Base-by-base conservation (phyloP, 176 grass and related monocot species). In the Hsuehochloa calcarea region DNA sequence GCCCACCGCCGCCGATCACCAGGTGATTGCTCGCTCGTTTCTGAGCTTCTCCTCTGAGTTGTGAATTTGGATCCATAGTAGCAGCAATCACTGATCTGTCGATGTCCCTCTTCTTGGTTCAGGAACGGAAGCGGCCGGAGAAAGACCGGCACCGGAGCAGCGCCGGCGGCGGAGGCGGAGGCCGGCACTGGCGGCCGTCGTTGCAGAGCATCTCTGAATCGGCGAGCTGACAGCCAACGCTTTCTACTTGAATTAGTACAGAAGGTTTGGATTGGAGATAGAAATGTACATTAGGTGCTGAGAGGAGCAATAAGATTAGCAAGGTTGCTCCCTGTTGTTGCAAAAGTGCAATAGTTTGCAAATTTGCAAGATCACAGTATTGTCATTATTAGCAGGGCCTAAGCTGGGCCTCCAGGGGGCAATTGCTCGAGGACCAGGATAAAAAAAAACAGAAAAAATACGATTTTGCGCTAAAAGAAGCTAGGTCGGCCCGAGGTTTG, bases 131-230 rank as follows among this genome's bases (percentile, higher is more conserved):
- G 85, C 59, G 60, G 19, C n/a, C 54, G 79, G 88, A 83, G 67
- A 79, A 83, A 46, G 80, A 79, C 50, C 67, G 74, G 67, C 84
- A 55, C 23, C 83, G 80, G 10, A 52, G 69, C 29, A 16, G 27
- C 27, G 14, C 41, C 27, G 52, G 25, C 50, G 62, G 46, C 0
- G 26, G 39, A 0, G 68, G 39, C 41, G 82, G 80, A 23, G 75
- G 80, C 19, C 68, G 75, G 62, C 74, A 86, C 46, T 90, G 88
- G 88, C 88, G 51, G 58, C 88, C 88, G 58, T 46, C 85, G 70
- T 40, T 91, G 63, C 80, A 85, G 76, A 91, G 89, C 89, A 91
- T 91, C 76, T 46, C 75, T 12, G 89, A 91, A 44, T 60, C 82
- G 43, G 68, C 79, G 20, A 47, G 65, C 72, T 85, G 82, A 59